Conservation (phyloP, 148 eudicot genomes). For the Silene conica region DNA sequence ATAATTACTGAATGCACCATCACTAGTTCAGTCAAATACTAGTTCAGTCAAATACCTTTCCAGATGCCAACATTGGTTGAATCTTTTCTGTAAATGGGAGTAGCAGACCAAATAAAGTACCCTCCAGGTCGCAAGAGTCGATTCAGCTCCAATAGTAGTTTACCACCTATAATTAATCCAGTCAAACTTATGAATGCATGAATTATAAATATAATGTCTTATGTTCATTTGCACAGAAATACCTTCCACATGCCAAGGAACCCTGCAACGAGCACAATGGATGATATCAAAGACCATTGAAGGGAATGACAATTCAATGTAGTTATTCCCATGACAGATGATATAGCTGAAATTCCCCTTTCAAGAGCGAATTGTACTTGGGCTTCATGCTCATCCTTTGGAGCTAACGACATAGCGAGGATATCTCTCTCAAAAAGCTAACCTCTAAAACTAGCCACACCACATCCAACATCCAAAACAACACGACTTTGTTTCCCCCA, state of each 20-base stretch:
- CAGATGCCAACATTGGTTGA: constrained; percentile 48
- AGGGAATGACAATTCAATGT: constrained; percentile 54
- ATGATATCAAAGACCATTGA: constrained; percentile 55
- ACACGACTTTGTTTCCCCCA: constrained; percentile 57
- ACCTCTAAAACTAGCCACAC: constrained; percentile 81
- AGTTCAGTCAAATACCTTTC: too few species aligned
- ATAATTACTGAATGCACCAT: too few species aligned
- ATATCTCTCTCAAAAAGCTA: constrained; percentile 65
- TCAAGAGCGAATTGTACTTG: constrained; percentile 77
- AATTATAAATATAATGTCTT: background rate
- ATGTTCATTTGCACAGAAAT: background rate
- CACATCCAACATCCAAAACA: constrained; percentile 64
- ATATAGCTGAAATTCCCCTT: constrained; percentile 67
- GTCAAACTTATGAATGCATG: background rate
- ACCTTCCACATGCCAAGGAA: constrained; percentile 77
- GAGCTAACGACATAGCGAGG: constrained; percentile 65
- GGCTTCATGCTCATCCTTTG: constrained; percentile 77
- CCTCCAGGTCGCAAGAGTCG: constrained; percentile 72
- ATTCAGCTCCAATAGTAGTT: constrained; percentile 60
- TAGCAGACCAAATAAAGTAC: constrained; percentile 70
- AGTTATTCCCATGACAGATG: constrained; percentile 64
- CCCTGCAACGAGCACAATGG: constrained; percentile 73
- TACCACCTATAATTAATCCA: constrained; percentile 39
- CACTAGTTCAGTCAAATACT: too few species aligned
- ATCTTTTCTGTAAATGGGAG: constrained; percentile 56